Base-by-base conservation (phyloP, 306 rosid species). In the Inga laurina region DNA sequence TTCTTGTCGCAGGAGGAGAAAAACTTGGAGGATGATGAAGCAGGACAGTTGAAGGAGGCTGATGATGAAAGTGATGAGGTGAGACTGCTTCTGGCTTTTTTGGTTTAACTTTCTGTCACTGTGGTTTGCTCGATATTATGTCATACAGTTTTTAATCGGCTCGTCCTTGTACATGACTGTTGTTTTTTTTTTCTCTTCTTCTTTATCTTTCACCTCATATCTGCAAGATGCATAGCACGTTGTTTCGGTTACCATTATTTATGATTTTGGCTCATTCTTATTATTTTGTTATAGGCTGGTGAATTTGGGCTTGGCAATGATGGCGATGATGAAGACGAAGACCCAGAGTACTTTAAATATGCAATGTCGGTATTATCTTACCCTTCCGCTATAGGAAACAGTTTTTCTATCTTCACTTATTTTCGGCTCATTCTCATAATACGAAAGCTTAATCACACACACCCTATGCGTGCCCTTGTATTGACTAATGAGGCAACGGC, bases 1-100 rank as follows among this genome's bases (percentile, higher is more conserved):
- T 96, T 85, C 83, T 79, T 96, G 85, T 84, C 89, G 83, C 88
- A 87, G 73, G 93, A 86, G 78, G 99, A 91, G 70, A 91, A 87
- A 69, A 92, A 86, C 8, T 79, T 82, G 16, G 94, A 91, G 84
- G 89, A 91, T 41, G 97, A 27, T 62, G 82, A 86, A 67, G 87
- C 82, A 75, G 44, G 85, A 76, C 41, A 85, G 57, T 22, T 46
- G 12, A 87, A 74, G 4, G 86, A 89, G 5, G 91, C 84, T 0
- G 97, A 85, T 3, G 94, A 85, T 16, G 92, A 88, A 19, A 88
- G 87, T 56, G 92, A 87, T 7, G 93, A 86, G 91, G 97, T 90
- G 78, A 83, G 76, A 19, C 16, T 82, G 57, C 15, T 41, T 5
- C 76, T 54, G 35, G 45, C 51, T 44, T 87, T 65, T 80, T 74